Conservation (phyloP, 129 eudicot genomes). For the Tagetes patula region DNA sequence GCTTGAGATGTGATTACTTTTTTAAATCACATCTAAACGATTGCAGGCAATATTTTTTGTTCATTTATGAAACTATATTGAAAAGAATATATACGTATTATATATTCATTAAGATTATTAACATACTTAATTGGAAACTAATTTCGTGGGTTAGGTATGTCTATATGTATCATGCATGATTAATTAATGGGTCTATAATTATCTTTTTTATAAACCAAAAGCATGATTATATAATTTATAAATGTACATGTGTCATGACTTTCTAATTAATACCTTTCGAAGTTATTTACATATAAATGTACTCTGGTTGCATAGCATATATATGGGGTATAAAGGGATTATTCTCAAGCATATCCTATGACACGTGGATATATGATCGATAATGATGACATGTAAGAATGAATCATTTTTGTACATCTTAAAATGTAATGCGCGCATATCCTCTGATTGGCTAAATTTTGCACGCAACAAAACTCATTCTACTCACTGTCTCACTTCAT, state of each 20-base stretch:
- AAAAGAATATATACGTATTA: neutral
- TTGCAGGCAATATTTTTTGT: neutral
- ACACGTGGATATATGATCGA: neutral
- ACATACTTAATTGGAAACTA: neutral
- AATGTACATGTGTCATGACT: neutral
- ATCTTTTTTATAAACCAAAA: too few species aligned
- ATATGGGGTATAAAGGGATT: neutral
- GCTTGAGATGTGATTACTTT: slow-evolving; percentile 30
- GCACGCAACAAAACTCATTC: slow-evolving; percentile 8
- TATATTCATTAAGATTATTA: neutral
- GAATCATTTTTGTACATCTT: slow-evolving; percentile 15
- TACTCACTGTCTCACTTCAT: too few species aligned
- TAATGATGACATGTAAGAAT: slow-evolving; percentile 34
- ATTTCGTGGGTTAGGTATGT: neutral
- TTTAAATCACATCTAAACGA: slow-evolving; percentile 4
- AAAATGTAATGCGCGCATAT: slow-evolving; percentile 17
- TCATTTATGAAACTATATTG: neutral
- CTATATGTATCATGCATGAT: neutral
- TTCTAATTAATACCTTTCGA: too few species aligned
- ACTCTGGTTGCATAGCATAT: too few species aligned
- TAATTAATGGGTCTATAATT: neutral
- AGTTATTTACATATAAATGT: too few species aligned
- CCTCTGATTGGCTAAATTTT: slow-evolving; percentile 3
- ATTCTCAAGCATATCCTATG: slow-evolving; percentile 28
- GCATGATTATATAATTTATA: neutral